Base-by-base conservation (phyloP, 768 basidiomycete species). In the Auriculariales sp. region DNA sequence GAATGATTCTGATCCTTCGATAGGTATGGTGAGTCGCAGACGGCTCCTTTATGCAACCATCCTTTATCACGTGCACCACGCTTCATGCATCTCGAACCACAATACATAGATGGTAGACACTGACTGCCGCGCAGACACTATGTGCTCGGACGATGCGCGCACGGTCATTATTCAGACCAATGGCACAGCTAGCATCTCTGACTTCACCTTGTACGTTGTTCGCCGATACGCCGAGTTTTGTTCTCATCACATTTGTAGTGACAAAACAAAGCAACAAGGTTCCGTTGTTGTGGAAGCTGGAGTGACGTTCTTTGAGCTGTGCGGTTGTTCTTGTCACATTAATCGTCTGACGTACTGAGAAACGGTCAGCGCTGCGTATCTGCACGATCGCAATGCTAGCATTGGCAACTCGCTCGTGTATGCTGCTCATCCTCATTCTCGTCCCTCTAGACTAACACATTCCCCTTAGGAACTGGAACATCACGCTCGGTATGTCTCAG, bases 351-450 rank as follows among this genome's bases (percentile, higher is more conserved):
- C 35, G 6, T 36, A 36, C n/a, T n/a, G 15, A n/a, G 35, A 10
- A n/a, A n/a, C n/a, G n/a, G n/a, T 10, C 15, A 36, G 35, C 17
- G 50, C 50, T n/a, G 44, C 45, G 11, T 51, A 36, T 22, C 50
- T 51, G 14, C 50, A 51, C 17, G 42, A 25, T 11, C 50, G 28
- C 28, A 51, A 51, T 45, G 50, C 50, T 3, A 46, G 42, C 28
- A 51, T 51, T 25, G 50, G 50, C 14, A 46, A 46, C 31, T 46
- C 50, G 11, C 50, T 51, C 28, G 50, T 51, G 39, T 44, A 44
- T 25, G 39, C 10, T 15, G 15, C 27, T 4, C 17, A 5, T 15
- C 15, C 10, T 12, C 12, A 5, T 6, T 5, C 22, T 15, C 22
- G 22, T 4, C 7, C 7, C 35, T n/a, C 7, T 17, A 24, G 39